Percentiles rank a stretch among this genome's conserved stretches.
These are phyloP conservation scores for Tricholoma hemisulphureum DNA, from an alignment of 768 basidiomycete species.

Conservation along the genomic window DNA sequence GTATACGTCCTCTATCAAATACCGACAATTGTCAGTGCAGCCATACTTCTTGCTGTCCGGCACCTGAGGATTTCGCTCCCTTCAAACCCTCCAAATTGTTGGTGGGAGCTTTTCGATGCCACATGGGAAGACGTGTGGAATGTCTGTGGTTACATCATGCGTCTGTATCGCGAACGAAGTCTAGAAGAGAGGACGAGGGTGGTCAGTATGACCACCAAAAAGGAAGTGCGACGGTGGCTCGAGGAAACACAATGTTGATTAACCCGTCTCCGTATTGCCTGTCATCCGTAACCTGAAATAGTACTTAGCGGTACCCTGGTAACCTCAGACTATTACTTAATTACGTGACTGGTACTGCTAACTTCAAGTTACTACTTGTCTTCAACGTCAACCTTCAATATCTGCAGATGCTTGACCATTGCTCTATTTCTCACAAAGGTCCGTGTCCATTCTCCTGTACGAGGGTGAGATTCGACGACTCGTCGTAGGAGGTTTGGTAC, in stretches of 20 bases:
- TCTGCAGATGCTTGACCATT: constrained; percentile 82
- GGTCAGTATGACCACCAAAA: constrained; percentile 67
- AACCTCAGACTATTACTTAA: no score
- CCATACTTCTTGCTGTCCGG: constrained; percentile 80
- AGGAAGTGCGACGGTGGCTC: constrained; percentile 80
- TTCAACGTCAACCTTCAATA: neutral
- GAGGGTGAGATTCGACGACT: neutral
- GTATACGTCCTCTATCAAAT: constrained; percentile 89
- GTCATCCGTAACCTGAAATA: no score
- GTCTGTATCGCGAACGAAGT: constrained; percentile 63
- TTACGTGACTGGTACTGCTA: no score
- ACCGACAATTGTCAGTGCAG: constrained; percentile 85
- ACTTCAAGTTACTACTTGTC: no score
- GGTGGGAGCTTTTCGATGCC: constrained; percentile 96
- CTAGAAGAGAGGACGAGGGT: constrained; percentile 44
- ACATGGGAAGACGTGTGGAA: constrained; percentile 86
- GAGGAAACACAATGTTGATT: constrained; percentile 41
- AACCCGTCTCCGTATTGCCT: no score
- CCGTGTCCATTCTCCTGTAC: neutral
- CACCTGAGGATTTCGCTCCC: constrained; percentile 74
- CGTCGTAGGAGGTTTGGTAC: constrained; percentile 76
- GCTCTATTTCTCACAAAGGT: constrained; percentile 95
- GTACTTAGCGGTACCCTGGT: no score
- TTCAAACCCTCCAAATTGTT: constrained; percentile 64
- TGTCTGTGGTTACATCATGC: constrained; percentile 82